Conservation (phyloP, 225 moss, liverwort and hornwort genomes). For the Straminergon stramineum region DNA sequence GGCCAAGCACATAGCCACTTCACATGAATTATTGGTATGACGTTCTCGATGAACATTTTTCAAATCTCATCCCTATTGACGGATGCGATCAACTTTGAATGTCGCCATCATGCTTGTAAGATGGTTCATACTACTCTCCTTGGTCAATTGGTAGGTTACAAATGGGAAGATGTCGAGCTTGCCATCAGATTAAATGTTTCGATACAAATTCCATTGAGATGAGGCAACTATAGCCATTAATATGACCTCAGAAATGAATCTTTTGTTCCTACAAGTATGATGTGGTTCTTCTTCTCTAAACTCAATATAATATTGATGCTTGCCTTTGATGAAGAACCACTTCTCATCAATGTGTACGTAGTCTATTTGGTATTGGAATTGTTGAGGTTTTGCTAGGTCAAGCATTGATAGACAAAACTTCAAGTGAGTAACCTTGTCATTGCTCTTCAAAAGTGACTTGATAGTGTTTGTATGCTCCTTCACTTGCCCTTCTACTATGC, state of each 20-base stretch:
- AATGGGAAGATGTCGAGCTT: too few relatives aligned
- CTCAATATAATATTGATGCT: background rate
- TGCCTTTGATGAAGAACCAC: background rate
- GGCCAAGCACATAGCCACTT: too few relatives aligned
- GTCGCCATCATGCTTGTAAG: too few relatives aligned
- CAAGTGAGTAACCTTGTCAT: background rate
- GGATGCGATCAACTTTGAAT: too few relatives aligned
- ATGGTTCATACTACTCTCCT: too few relatives aligned
- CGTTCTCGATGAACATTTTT: too few relatives aligned
- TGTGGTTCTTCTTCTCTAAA: background rate
- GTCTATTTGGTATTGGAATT: background rate
- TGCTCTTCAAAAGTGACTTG: background rate
- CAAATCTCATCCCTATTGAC: too few relatives aligned
- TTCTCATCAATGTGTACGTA: background rate
- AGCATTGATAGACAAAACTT: background rate
- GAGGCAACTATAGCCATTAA: background rate
- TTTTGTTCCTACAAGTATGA: background rate
- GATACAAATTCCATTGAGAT: too few relatives aligned
- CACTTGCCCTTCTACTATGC: fast-evolving
- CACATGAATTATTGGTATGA: too few relatives aligned
- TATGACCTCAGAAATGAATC: background rate
- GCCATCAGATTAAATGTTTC: too few relatives aligned
- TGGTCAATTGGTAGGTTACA: too few relatives aligned
- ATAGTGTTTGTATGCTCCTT: background rate
- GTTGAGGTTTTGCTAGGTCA: fast-evolving